These are phyloP conservation scores for Turritis glabra DNA, from an alignment of 345 rosid genomes.

Conservation along the genomic window DNA sequence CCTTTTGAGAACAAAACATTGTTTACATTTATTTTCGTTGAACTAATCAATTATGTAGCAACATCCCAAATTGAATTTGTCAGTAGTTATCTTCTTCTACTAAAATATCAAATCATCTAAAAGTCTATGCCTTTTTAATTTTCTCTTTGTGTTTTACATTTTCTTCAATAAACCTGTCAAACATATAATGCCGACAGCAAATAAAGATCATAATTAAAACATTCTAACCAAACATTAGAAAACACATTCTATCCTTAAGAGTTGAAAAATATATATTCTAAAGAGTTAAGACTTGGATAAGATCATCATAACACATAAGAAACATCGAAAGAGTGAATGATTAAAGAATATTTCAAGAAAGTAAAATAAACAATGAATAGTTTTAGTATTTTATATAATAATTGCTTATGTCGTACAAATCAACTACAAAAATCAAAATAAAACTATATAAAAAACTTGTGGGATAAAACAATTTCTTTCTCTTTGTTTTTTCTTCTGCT, in stretches of 20 bases:
- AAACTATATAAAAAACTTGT: constrained; percentile 31
- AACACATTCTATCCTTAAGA: not conserved
- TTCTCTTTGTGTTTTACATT: not conserved
- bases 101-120: not conserved
- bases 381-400: constrained; percentile 17
- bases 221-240: not conserved
- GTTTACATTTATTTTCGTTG: not conserved
- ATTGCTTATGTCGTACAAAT: constrained; percentile 18
- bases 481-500: not conserved
- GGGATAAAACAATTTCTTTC: constrained; percentile 24
- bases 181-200: not conserved
- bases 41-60: not conserved
- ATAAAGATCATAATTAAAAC: not conserved
- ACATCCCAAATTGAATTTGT: constrained; percentile 1
- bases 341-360: constrained; percentile 18
- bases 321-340: not conserved
- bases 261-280: not conserved
- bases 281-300: not conserved
- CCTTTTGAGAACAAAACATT: not conserved
- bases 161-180: constrained; percentile 29
- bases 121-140: not conserved
- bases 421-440: constrained; percentile 27
- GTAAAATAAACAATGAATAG: constrained; percentile 11
- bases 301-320: not conserved
- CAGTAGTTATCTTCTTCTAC: constrained; percentile 11